Conservation (phyloP, 805 yeast genomes). For the Dipodascus geniculatus region DNA sequence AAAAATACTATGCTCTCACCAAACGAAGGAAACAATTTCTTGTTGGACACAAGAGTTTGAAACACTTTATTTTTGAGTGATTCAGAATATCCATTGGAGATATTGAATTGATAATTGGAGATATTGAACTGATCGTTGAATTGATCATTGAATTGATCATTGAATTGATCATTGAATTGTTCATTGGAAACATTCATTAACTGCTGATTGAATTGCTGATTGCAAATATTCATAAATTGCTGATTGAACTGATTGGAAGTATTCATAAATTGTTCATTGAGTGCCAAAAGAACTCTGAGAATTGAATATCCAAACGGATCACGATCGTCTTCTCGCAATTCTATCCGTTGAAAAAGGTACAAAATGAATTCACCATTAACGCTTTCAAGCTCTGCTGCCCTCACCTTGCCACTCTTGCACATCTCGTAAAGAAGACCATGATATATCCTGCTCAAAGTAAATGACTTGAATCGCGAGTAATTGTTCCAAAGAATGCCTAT, state of each 20-base stretch:
- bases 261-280: conserved; percentile 84
- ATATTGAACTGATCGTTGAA: too few species aligned
- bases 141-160: too few species aligned
- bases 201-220: too few species aligned
- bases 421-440: conserved; percentile 45
- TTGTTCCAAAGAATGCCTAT: conserved; percentile 31
- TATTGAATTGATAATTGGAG: too few species aligned
- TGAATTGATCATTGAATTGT: conserved; percentile 4
- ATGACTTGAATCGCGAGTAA: conserved; percentile 27
- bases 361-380: conserved; percentile 36
- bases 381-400: conserved; percentile 29
- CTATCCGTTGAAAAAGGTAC: conserved; percentile 37
- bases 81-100: background rate
- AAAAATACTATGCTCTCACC: conserved; percentile 61
- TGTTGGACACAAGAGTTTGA: conserved; percentile 36
- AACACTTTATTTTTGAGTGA: conserved; percentile 36
- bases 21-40: conserved; percentile 38
- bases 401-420: conserved; percentile 38
- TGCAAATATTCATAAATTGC: too few species aligned
- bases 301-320: conserved; percentile 55
- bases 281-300: conserved; percentile 56
- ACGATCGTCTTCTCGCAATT: conserved; percentile 26
- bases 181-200: too few species aligned
- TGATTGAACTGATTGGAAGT: too few species aligned
- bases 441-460: conserved; percentile 28